These are phyloP conservation scores for Amanita rubescens DNA, from an alignment of 768 basidiomycete species.

Conservation along the genomic window DNA sequence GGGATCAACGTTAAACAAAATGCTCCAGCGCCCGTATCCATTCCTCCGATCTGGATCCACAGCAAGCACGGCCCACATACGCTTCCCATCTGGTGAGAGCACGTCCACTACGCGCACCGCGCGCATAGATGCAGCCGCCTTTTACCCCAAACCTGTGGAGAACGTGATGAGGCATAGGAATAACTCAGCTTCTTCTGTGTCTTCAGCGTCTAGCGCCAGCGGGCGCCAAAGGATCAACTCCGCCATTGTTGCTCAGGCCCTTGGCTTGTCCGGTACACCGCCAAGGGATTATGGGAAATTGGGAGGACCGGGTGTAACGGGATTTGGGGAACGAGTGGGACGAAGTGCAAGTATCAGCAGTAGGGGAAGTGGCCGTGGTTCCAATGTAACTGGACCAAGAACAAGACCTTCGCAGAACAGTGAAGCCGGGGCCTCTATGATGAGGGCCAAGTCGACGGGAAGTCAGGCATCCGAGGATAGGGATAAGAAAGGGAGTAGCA, in stretches of 20 bases:
- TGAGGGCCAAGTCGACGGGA: slow-evolving; percentile 28
- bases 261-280: slow-evolving; percentile 36
- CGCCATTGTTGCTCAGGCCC: slow-evolving; percentile 32
- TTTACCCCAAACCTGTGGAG: not conserved
- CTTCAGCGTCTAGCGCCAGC: slow-evolving; percentile 3
- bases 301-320: slow-evolving; percentile 30
- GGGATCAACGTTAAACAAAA: slow-evolving; percentile 13
- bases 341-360: slow-evolving; percentile 25
- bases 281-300: slow-evolving; percentile 29
- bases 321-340: slow-evolving; percentile 17
- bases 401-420: slow-evolving; percentile 6
- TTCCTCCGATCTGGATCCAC: slow-evolving; percentile 20
- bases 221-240: slow-evolving; percentile 24
- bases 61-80: slow-evolving; percentile 9
- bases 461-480: slow-evolving; percentile 14
- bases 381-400: slow-evolving; percentile 26
- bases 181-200: slow-evolving; percentile 12
- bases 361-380: slow-evolving; percentile 24
- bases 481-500: not conserved
- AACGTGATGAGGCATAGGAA: slow-evolving; percentile 11
- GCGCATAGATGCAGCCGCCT: not conserved
- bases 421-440: slow-evolving; percentile 11
- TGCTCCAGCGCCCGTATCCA: slow-evolving; percentile 16
- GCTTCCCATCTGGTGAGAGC: slow-evolving; percentile 9
- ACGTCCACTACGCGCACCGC: slow-evolving; percentile 6